These are phyloP conservation scores for Coleophoma crateriformis DNA, from an alignment of 2,329 filamentous ascomycete genomes.

Conservation along the genomic window DNA sequence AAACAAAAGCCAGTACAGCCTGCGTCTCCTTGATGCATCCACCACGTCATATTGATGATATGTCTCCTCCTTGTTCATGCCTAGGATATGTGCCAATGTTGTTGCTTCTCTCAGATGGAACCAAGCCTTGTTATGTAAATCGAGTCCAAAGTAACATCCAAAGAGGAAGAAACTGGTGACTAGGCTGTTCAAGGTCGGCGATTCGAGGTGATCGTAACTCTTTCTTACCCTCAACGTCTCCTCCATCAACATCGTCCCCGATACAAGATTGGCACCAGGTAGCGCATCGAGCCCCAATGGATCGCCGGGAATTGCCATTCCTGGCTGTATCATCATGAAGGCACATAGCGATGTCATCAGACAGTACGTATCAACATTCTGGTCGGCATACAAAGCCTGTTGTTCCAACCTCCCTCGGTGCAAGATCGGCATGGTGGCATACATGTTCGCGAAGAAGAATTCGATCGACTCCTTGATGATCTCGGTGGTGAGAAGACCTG, in stretches of 20 bases:
- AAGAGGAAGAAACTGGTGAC: conserved; percentile 79
- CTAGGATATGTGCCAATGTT: conserved; percentile 58
- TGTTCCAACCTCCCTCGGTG: conserved; percentile 52
- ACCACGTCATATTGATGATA: conserved; percentile 54
- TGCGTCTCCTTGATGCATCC: conserved; percentile 58
- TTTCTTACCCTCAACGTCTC: conserved; percentile 62
- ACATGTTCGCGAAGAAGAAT: conserved; percentile 65
- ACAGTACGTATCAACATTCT: conserved; percentile 58
- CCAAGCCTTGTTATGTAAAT: conserved; percentile 73
- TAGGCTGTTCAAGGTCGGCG: conserved; percentile 49
- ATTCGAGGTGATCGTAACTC: conserved; percentile 53
- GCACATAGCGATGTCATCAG: conserved; percentile 59
- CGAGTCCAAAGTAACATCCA: conserved; percentile 64
- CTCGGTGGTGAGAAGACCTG: conserved; percentile 54
- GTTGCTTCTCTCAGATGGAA: conserved; percentile 73
- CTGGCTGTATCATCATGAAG: conserved; percentile 65
- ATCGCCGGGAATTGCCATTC: conserved; percentile 57
- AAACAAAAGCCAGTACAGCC: conserved; percentile 70
- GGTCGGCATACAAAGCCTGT: conserved; percentile 54
- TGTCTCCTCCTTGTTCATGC: conserved; percentile 56
- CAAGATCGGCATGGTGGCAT: conserved; percentile 57
- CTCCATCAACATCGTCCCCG: conserved; percentile 61
- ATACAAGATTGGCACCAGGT: conserved; percentile 51
- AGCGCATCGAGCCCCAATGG: conserved; percentile 50
- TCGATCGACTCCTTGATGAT: conserved; percentile 61